Conservation (phyloP, 768 basidiomycete species). For the Leucocoprinus sp. region DNA sequence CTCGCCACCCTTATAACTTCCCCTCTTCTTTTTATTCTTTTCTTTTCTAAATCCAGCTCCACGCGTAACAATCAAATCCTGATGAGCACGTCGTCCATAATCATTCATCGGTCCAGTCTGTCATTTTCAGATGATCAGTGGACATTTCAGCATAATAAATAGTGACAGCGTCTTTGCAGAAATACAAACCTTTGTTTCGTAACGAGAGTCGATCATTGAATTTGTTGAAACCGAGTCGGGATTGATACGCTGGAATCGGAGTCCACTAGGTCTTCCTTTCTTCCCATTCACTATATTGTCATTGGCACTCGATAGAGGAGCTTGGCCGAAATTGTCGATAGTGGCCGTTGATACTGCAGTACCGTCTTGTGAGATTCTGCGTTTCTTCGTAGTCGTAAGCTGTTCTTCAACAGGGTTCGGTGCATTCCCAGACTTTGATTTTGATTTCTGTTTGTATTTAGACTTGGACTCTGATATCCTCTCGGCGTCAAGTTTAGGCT, state of each 20-base stretch:
- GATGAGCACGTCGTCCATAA: slow-evolving; percentile 80
- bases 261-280: slow-evolving; percentile 39
- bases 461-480: background rate
- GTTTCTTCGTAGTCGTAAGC: slow-evolving; percentile 47
- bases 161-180: no score
- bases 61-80: slow-evolving; percentile 86
- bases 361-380: slow-evolving; percentile 44
- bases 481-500: slow-evolving; percentile 19
- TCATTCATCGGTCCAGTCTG: slow-evolving; percentile 65
- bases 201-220: slow-evolving; percentile 59
- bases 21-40: slow-evolving; percentile 99
- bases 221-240: slow-evolving; percentile 40
- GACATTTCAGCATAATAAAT: slow-evolving; percentile 1
- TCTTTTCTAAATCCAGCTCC: slow-evolving; percentile 96
- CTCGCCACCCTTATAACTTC: slow-evolving; percentile 89
- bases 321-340: slow-evolving; percentile 16
- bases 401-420: slow-evolving; percentile 14
- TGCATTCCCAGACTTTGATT: background rate
- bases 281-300: slow-evolving; percentile 16
- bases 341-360: slow-evolving; percentile 40
- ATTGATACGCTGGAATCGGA: slow-evolving; percentile 79
- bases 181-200: slow-evolving; percentile 58
- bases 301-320: background rate
- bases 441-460: background rate
- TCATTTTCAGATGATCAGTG: background rate